phyloP scores from a whole-genome alignment of 139 green algal genomes.

The Closterium sp. region DNA sequence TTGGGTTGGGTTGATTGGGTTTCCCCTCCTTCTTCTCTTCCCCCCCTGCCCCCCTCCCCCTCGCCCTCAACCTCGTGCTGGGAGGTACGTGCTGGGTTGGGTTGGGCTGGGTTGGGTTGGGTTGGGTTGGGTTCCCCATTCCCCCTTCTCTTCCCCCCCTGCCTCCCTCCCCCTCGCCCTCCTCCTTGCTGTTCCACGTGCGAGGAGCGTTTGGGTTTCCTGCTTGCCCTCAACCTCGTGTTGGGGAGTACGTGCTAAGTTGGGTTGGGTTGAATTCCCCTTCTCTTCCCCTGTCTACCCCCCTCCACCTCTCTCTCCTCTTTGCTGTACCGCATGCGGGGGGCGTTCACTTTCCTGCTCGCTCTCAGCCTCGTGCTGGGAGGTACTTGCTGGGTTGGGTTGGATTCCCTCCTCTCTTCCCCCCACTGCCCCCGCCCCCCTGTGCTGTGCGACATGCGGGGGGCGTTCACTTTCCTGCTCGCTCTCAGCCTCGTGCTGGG shows the following conservation, averaged over 20 bases:
- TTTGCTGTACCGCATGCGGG: constrained; percentile 57
- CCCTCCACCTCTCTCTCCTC: no score
- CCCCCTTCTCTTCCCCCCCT: no score
- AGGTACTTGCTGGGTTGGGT: constrained; percentile 1
- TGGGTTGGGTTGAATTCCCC: no score
- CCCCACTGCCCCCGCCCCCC: no score
- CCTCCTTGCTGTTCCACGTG: constrained; percentile 39
- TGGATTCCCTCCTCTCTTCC: no score
- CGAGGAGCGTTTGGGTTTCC: constrained; percentile 66
- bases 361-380: constrained; percentile 74
- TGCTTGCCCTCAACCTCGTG: constrained; percentile 75
- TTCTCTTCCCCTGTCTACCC: no score
- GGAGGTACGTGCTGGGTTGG: constrained; percentile 39
- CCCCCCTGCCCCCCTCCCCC: no score
- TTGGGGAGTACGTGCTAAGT: constrained; percentile 55
- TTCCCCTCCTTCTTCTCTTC: no score
- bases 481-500: constrained; percentile 74
- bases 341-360: constrained; percentile 65
- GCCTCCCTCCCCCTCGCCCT: no score
- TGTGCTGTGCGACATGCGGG: constrained; percentile 56
- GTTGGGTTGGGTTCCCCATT: no score
- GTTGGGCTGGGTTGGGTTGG: no score
- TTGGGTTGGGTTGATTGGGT: no score
- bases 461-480: constrained; percentile 64
- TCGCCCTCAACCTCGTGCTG: constrained; percentile 75